Evolutionary conservation across 2,329 filamentous ascomycete genomes (phyloP).

Genomic region (Aspergillus glaucus): DNA sequence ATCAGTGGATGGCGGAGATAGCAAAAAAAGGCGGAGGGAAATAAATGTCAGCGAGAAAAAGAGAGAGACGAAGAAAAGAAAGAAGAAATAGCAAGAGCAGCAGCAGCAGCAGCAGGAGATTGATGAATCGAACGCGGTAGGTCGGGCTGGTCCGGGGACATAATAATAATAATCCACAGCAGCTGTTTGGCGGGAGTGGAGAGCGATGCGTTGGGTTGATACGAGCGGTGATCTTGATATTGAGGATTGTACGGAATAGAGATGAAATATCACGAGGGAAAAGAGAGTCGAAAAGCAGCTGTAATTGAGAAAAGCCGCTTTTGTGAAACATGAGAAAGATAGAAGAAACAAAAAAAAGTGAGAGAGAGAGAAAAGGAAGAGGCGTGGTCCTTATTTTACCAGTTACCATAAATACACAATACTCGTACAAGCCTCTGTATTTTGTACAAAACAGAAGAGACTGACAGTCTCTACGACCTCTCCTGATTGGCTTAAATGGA

Average conservation of each 20-base stretch:
- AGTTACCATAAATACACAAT: not conserved
- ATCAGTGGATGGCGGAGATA: not conserved
- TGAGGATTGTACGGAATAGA: no score
- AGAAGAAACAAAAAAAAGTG: not conserved
- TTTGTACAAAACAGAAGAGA: not conserved
- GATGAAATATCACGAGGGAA: not conserved
- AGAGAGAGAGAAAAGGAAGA: not conserved
- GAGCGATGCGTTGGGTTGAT: not conserved
- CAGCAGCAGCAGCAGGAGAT: not conserved
- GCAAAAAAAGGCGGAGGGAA: not conserved
- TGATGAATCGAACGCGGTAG: not conserved
- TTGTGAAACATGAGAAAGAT: not conserved
- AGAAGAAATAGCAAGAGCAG: not conserved
- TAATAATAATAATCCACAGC: not conserved
- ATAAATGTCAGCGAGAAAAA: not conserved
- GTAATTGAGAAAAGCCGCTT: not conserved
- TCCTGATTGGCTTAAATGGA: not conserved
- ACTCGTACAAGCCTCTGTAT: not conserved
- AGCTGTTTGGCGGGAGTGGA: slow-evolving; percentile 1
- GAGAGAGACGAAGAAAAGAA: not conserved
- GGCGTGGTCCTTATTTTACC: not conserved
- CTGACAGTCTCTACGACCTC: not conserved
- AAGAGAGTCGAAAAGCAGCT: not conserved
- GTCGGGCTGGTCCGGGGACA: not conserved
- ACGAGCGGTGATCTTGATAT: not conserved